phyloP scores from a whole-genome alignment of 139 green algal species.

The Coccomyxa sp. region DNA sequence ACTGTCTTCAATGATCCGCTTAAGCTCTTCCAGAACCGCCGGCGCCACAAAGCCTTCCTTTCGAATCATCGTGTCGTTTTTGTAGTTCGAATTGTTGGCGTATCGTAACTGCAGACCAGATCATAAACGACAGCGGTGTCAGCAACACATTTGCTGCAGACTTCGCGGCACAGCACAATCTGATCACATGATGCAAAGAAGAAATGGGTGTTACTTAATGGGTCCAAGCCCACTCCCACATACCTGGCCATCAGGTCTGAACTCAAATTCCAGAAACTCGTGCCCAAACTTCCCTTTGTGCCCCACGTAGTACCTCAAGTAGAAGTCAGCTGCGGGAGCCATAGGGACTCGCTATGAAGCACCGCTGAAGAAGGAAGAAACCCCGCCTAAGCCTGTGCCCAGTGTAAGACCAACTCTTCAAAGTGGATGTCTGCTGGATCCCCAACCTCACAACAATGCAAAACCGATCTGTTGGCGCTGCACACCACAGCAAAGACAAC shows the following conservation, averaged over 20 bases:
- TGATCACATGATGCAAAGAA: not conserved
- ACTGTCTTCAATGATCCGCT: conserved; percentile 85
- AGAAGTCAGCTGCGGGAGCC: conserved; percentile 64
- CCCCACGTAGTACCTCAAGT: conserved; percentile 92
- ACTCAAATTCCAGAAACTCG: conserved; percentile 99
- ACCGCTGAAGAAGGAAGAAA: too few relatives aligned
- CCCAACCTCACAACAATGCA: too few relatives aligned
- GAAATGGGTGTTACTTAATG: not conserved
- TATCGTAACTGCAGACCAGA: conserved; percentile 79
- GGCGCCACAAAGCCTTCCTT: conserved; percentile 79
- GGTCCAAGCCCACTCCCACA: not conserved
- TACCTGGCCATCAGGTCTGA: conserved; percentile 81
- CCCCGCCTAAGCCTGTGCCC: too few relatives aligned
- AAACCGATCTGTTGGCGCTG: too few relatives aligned
- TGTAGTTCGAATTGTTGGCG: conserved; percentile 98
- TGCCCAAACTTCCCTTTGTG: conserved; percentile 42
- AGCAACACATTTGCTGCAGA: not conserved
- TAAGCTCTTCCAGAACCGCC: conserved; percentile 81
- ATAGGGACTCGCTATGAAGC: not conserved
- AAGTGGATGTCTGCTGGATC: too few relatives aligned
- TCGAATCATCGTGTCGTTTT: conserved; percentile 94
- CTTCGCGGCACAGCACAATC: not conserved
- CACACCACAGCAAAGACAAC: too few relatives aligned
- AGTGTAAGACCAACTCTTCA: too few relatives aligned
- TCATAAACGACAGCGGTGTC: not conserved